Percentiles rank a stretch among this genome's conserved stretches.
These are phyloP conservation scores for Fusarium verrucosum DNA, from an alignment of 2,329 filamentous ascomycete species.

Conservation along the genomic window DNA sequence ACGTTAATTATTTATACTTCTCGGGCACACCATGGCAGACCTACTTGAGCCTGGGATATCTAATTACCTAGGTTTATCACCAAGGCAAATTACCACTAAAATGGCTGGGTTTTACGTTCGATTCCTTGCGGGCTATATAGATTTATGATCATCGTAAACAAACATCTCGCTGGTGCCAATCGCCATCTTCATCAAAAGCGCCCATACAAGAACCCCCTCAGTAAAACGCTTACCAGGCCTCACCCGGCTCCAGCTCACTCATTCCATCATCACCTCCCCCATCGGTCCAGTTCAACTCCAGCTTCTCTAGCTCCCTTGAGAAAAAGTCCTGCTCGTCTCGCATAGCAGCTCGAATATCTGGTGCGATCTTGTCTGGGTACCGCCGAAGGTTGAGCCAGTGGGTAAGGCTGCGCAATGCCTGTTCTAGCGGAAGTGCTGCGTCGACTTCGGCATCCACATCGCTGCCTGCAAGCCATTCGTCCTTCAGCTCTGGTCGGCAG, in stretches of 20 bases:
- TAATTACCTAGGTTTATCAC: too few species aligned
- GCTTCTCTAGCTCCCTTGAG: constrained; percentile 76
- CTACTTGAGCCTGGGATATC: too few species aligned
- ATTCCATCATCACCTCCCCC: constrained; percentile 48
- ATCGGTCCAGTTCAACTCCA: constrained; percentile 65
- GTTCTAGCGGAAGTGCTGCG: constrained; percentile 89
- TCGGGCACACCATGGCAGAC: too few species aligned
- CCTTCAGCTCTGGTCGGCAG: constrained; percentile 88
- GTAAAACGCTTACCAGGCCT: constrained; percentile 38
- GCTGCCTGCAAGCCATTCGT: constrained; percentile 92
- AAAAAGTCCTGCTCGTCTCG: constrained; percentile 84
- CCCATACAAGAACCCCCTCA: constrained; percentile 1
- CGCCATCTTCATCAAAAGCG: neutral
- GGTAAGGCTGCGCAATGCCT: constrained; percentile 86
- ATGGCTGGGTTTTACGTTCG: neutral
- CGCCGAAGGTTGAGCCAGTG: constrained; percentile 92
- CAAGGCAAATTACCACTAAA: too few species aligned
- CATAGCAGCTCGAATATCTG: constrained; percentile 65
- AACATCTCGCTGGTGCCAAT: neutral
- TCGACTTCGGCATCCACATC: constrained; percentile 95
- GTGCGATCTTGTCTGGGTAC: constrained; percentile 81
- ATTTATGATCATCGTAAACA: neutral
- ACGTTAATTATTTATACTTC: too few species aligned
- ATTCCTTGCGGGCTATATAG: neutral
- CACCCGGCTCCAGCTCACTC: constrained; percentile 49